These are phyloP conservation scores for Glutinoglossum americanum DNA, from an alignment of 495 filamentous ascomycete species.

Conservation along the genomic window DNA sequence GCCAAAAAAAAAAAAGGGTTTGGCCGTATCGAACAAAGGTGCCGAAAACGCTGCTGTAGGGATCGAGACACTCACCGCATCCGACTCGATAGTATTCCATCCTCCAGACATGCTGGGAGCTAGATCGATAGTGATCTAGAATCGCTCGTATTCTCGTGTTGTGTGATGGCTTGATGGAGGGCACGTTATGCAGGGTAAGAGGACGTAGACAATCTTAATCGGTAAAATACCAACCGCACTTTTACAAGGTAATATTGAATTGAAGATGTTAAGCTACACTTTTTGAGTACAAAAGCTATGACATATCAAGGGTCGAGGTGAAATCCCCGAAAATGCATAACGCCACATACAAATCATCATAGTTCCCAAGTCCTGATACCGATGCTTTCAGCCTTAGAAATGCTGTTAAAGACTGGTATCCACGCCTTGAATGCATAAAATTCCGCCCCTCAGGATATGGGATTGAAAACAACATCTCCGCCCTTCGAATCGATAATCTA, in stretches of 20 bases:
- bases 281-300: not conserved
- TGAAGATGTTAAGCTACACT: not conserved
- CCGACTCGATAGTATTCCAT: conserved; percentile 75
- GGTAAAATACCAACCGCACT: not conserved
- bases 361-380: not conserved
- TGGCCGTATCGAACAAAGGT: not conserved
- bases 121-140: not conserved
- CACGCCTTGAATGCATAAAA: conserved; percentile 2
- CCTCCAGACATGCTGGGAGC: conserved; percentile 24
- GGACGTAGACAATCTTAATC: not conserved
- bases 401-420: not conserved
- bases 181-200: not conserved
- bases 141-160: not conserved
- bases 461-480: not conserved
- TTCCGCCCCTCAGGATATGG: not conserved
- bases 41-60: conserved; percentile 2
- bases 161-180: not conserved
- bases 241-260: not conserved
- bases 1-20: not conserved
- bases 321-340: not conserved
- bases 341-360: not conserved
- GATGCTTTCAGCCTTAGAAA: conserved; percentile 1
- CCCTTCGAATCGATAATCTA: not conserved
- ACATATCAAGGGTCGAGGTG: not conserved
- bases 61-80: conserved; percentile 43